These are phyloP conservation scores for Fusarium equiseti DNA, from an alignment of 2,329 filamentous ascomycete species.

Conservation along the genomic window DNA sequence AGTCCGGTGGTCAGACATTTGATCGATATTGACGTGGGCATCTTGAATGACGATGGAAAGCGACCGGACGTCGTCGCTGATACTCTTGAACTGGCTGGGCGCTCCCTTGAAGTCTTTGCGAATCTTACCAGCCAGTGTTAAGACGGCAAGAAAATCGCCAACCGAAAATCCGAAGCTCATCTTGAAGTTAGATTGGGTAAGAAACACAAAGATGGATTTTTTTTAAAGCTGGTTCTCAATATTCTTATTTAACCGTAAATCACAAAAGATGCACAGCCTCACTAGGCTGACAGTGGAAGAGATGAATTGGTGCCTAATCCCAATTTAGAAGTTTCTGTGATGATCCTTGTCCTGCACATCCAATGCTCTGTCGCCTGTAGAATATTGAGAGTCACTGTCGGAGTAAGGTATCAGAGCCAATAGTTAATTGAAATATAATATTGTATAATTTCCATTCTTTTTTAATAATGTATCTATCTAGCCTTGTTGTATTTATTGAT, in stretches of 20 bases:
- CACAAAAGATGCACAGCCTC: not conserved
- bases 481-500: not conserved
- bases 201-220: too few relatives aligned
- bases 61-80: not conserved
- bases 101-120: not conserved
- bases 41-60: not conserved
- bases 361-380: too few relatives aligned
- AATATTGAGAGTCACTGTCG: too few relatives aligned
- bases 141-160: not conserved
- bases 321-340: not conserved
- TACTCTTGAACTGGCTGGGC: not conserved
- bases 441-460: fast-evolving
- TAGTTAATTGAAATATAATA: too few relatives aligned
- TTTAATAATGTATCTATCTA: fast-evolving
- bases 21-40: not conserved
- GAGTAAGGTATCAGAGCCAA: too few relatives aligned
- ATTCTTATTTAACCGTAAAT: too few relatives aligned
- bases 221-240: too few relatives aligned
- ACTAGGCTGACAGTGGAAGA: not conserved
- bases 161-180: not conserved
- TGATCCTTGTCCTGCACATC: not conserved
- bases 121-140: not conserved
- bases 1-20: fast-evolving
- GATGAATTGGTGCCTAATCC: too few relatives aligned
- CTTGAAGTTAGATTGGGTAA: not conserved